Conservation (phyloP, 2,329 filamentous ascomycete genomes). For the Blastomyces parvus region DNA sequence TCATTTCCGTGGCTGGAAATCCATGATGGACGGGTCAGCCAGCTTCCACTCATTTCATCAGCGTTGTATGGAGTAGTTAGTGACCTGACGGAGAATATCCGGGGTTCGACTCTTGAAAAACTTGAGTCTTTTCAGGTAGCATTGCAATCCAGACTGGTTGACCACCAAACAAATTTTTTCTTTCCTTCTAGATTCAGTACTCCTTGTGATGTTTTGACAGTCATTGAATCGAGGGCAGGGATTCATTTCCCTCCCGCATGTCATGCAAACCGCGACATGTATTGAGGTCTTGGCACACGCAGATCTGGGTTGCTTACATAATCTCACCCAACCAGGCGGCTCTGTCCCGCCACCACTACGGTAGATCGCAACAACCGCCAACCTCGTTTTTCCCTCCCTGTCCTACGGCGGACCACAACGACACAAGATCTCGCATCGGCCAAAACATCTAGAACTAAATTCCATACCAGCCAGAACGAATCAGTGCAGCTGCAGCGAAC, state of each 20-base stretch:
- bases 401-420: conserved; percentile 9
- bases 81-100: not conserved
- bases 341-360: conserved; percentile 4
- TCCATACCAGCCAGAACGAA: not conserved
- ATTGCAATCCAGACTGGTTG: not conserved
- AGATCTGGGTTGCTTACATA: conserved; percentile 5
- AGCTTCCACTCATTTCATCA: not conserved
- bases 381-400: not conserved
- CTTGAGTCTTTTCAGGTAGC: not conserved
- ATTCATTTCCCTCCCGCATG: no score
- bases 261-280: not conserved
- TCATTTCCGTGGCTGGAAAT: not conserved
- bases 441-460: not conserved
- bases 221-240: not conserved
- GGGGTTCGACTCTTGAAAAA: not conserved
- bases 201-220: not conserved
- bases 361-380: conserved; percentile 11
- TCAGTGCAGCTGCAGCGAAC: not conserved
- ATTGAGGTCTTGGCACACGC: not conserved
- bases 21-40: not conserved
- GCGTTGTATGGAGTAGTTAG: no score
- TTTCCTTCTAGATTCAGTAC: not conserved
- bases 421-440: not conserved
- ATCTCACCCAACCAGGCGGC: not conserved
- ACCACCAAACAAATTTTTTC: not conserved